These are phyloP conservation scores for Kluyveromyces aestuarii DNA, from an alignment of 805 yeast genomes.

Conservation along the genomic window DNA sequence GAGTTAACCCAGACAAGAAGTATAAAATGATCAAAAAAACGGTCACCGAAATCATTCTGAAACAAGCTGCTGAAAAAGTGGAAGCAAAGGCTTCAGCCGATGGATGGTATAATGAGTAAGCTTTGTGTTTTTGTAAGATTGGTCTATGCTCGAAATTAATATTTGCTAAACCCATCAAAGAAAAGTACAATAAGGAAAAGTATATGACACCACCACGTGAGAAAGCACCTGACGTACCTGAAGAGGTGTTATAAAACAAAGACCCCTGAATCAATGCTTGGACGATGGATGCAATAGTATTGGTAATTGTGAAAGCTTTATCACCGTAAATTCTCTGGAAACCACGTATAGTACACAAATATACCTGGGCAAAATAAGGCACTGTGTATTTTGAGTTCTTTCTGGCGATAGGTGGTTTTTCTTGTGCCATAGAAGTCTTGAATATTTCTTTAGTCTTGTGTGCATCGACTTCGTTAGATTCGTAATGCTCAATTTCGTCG, in stretches of 20 bases:
- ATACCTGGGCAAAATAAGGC: constrained; percentile 37
- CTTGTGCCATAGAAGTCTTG: constrained; percentile 21
- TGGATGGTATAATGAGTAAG: constrained; percentile 64
- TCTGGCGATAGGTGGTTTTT: constrained; percentile 18
- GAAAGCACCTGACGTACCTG: constrained; percentile 46
- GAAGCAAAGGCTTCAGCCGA: constrained; percentile 64
- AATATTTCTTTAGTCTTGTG: constrained; percentile 31
- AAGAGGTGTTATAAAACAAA: constrained; percentile 44
- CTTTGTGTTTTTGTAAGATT: constrained; percentile 61
- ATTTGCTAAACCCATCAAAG: constrained; percentile 41
- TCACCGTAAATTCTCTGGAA: constrained; percentile 51
- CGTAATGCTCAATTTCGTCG: constrained; percentile 34
- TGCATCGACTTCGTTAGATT: constrained; percentile 15
- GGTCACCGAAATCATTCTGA: constrained; percentile 40
- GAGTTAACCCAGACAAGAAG: constrained; percentile 46
- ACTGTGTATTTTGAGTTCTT: constrained; percentile 20
- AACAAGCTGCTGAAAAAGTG: constrained; percentile 52
- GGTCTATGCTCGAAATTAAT: constrained; percentile 44
- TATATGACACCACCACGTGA: constrained; percentile 57
- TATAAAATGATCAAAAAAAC: constrained; percentile 42
- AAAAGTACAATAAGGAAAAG: constrained; percentile 47
- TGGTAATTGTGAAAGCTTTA: constrained; percentile 36
- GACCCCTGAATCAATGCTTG: constrained; percentile 61
- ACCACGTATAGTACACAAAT: constrained; percentile 40
- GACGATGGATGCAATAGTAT: constrained; percentile 28